Conservation (phyloP, 2,329 filamentous ascomycete species). For the Ophiostoma himal-ulmi region DNA sequence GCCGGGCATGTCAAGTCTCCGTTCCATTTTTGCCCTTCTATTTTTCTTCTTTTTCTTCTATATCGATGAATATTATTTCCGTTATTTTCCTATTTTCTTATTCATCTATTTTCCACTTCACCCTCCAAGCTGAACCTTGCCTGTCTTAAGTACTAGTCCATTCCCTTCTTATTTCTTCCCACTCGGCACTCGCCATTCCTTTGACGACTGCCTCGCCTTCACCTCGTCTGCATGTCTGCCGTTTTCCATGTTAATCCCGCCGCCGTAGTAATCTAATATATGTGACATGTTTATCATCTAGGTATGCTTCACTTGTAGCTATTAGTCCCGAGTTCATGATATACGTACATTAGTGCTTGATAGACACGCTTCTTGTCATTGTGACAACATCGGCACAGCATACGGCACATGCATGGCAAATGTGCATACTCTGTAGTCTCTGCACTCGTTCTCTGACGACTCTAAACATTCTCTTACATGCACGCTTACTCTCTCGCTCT, state of each 20-base stretch:
- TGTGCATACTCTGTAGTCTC: neutral
- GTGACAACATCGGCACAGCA: neutral
- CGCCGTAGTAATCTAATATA: too few species aligned
- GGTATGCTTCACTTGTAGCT: too few species aligned
- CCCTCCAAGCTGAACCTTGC: neutral
- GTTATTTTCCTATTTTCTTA: neutral
- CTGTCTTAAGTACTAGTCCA: neutral
- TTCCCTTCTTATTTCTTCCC: neutral
- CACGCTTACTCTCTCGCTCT: neutral
- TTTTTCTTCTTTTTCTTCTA: neutral
- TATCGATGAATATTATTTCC: neutral
- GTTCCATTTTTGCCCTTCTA: neutral
- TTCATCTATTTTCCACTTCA: neutral
- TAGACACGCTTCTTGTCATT: neutral
- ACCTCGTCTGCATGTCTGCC: neutral
- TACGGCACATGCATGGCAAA: slow-evolving; percentile 1
- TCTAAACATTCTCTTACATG: neutral
- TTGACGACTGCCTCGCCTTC: neutral
- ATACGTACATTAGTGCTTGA: neutral
- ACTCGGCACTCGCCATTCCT: neutral
- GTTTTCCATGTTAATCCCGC: neutral
- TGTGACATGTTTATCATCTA: too few species aligned
- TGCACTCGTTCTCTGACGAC: neutral
- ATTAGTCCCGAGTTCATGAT: neutral
- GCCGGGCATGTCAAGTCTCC: neutral